Percentiles rank a stretch among this genome's conserved stretches.
Conservation (phyloP, 2,329 filamentous ascomycete species). For the Trichoderma sp. region DNA sequence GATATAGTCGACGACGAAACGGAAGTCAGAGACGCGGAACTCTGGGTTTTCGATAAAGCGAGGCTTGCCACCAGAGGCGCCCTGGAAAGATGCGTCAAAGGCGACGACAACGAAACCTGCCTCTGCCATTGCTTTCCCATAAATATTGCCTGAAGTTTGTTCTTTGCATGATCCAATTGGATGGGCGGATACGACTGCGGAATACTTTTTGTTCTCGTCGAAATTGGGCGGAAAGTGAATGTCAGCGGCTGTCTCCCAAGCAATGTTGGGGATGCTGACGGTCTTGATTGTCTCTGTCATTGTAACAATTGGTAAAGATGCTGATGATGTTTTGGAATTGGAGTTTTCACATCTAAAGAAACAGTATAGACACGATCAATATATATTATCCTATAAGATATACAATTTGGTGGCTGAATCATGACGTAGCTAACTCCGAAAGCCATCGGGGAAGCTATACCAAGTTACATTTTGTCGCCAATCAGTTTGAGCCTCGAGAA, state of each 20-base stretch:
- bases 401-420: not conserved
- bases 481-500: not conserved
- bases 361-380: not conserved
- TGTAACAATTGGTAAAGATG: not conserved
- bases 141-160: not conserved
- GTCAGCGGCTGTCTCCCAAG: conserved; percentile 1
- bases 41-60: not conserved
- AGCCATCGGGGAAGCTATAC: not conserved
- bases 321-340: not conserved
- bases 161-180: not conserved
- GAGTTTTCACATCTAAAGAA: not conserved
- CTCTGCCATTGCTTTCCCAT: not conserved
- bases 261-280: conserved; percentile 3
- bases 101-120: not conserved
- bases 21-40: not conserved
- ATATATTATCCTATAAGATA: not conserved
- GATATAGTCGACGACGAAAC: not conserved
- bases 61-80: not conserved
- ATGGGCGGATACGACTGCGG: not conserved
- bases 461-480: not conserved
- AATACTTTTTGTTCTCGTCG: not conserved
- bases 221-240: not conserved
- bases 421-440: not conserved
- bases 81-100: not conserved
- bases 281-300: conserved; percentile 8